These are phyloP conservation scores for Cruciata laevipes DNA, from an alignment of 257 asterid genomes.

Conservation along the genomic window DNA sequence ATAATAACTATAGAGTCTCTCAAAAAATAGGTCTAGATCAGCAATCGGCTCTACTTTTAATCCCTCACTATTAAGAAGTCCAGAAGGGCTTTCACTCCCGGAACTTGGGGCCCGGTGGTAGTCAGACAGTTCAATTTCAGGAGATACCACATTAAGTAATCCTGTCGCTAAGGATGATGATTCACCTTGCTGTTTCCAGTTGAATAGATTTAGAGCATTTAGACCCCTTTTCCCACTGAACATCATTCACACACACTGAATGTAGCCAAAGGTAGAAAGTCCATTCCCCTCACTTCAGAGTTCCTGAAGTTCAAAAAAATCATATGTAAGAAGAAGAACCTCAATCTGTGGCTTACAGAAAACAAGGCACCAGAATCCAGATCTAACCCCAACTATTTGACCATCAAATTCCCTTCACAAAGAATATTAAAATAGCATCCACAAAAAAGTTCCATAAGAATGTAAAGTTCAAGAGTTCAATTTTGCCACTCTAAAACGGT, in stretches of 20 bases:
- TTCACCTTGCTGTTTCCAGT: slow-evolving; percentile 48
- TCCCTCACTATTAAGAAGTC: slow-evolving; percentile 79
- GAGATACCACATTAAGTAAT: slow-evolving; percentile 54
- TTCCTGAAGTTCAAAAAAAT: neutral
- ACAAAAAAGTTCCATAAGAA: neutral
- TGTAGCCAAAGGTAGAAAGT: slow-evolving; percentile 43
- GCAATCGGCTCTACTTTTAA: slow-evolving; percentile 63
- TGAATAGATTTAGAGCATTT: slow-evolving; percentile 55
- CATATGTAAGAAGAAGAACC: neutral
- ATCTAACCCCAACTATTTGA: neutral
- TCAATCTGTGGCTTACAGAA: neutral
- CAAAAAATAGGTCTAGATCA: slow-evolving; percentile 85
- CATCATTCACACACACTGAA: slow-evolving; percentile 64
- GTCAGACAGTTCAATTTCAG: slow-evolving; percentile 82
- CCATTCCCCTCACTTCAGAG: slow-evolving; percentile 36
- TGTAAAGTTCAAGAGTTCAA: neutral
- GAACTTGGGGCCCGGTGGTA: slow-evolving; percentile 72
- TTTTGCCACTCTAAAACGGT: neutral
- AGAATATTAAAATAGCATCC: neutral
- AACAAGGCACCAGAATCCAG: neutral
- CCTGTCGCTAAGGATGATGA: slow-evolving; percentile 64
- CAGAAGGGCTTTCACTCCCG: slow-evolving; percentile 94
- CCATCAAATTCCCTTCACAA: neutral
- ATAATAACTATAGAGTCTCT: slow-evolving; percentile 82
- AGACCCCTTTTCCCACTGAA: slow-evolving; percentile 64